Base-by-base conservation (phyloP, 2,329 filamentous ascomycete species). In the Paracamarosporium sp. region DNA sequence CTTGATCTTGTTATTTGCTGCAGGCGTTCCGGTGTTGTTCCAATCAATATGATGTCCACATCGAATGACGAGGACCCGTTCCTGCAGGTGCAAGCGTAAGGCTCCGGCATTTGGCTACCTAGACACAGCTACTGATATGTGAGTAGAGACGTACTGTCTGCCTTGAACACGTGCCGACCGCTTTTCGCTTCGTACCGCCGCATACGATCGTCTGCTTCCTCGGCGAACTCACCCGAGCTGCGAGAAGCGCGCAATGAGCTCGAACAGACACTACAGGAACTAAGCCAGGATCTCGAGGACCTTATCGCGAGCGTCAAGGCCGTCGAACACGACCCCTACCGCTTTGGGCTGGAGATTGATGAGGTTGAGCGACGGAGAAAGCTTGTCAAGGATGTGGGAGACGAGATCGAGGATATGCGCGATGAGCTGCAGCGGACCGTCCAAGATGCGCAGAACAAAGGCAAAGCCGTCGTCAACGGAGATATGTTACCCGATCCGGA, bases 141-240 rank as follows among this genome's bases (percentile, higher is more conserved):
- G 48, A 38, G 27, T 57, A 97, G 93, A 79, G 95, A 99, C 80
- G 92, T 98, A 66, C 88, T 96, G 65, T 81, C 88, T 62, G 90
- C 96, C 60, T 88, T 99, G 63, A 85, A 90, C 64, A 87, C 87
- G 13, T 90, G 92, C 52, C 90, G 94, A 9, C 89, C 93, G 51
- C 88, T 97, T 56, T 97, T 97, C 83, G 89, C 91, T 63, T 97
- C 93, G 15, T 99, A 97, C 82, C 86, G 97, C 41, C 94, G 95
- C 73, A 99, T 99, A 80, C 92, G 93, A 72, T 95, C 93, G 44
- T 89, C 96, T 25, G 86, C 89, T 57, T 89, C 88, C 38, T 85
- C 86, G 8, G 80, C 88, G 13, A 83, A 83, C 41, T 93, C 91
- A 17, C 74, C 74, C 36, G 86, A 89, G 75, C 84, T 89, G 17